phyloP scores from a whole-genome alignment of 2,329 filamentous ascomycete species.

The Exophiala viscosa region DNA sequence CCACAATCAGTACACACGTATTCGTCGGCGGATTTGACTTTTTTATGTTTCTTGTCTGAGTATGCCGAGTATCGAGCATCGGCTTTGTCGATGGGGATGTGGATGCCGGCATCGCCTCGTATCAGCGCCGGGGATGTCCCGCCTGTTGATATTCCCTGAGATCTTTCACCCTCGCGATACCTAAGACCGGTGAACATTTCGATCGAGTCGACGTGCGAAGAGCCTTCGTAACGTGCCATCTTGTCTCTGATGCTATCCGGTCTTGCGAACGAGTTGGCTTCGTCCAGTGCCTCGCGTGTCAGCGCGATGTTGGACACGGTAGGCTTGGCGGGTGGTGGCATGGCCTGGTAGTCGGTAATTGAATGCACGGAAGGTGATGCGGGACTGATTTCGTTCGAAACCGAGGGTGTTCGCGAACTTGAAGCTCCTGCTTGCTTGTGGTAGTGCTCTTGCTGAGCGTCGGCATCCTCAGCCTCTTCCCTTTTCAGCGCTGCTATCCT shows the following conservation, averaged over 20 bases:
- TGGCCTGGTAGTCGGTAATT: slow-evolving; percentile 36
- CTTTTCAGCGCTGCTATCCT: slow-evolving; percentile 79
- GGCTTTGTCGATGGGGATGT: slow-evolving; percentile 69
- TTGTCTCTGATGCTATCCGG: slow-evolving; percentile 78
- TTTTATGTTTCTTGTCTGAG: slow-evolving; percentile 70
- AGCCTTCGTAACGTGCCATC: slow-evolving; percentile 75
- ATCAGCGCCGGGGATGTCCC: slow-evolving; percentile 76
- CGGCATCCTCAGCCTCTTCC: slow-evolving; percentile 78
- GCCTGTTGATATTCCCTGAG: slow-evolving; percentile 81
- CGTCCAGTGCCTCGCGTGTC: slow-evolving; percentile 76
- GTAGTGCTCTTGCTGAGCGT: slow-evolving; percentile 52
- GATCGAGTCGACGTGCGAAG: slow-evolving; percentile 77
- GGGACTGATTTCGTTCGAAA: slow-evolving; percentile 18
- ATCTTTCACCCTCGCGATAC: slow-evolving; percentile 85
- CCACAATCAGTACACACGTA: slow-evolving; percentile 96
- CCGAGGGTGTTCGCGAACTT: slow-evolving; percentile 21
- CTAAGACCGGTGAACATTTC: slow-evolving; percentile 88
- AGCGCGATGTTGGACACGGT: slow-evolving; percentile 62
- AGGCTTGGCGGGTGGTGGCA: slow-evolving; percentile 65
- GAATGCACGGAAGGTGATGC: slow-evolving; percentile 20
- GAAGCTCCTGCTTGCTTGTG: slow-evolving; percentile 26
- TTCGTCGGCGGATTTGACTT: slow-evolving; percentile 75
- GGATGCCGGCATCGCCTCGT: slow-evolving; percentile 80
- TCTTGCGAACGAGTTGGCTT: slow-evolving; percentile 60
- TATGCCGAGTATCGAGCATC: slow-evolving; percentile 52